These are phyloP conservation scores for Cinnamomum chago DNA, from an alignment of 164 flowering plant genomes.

Conservation along the genomic window DNA sequence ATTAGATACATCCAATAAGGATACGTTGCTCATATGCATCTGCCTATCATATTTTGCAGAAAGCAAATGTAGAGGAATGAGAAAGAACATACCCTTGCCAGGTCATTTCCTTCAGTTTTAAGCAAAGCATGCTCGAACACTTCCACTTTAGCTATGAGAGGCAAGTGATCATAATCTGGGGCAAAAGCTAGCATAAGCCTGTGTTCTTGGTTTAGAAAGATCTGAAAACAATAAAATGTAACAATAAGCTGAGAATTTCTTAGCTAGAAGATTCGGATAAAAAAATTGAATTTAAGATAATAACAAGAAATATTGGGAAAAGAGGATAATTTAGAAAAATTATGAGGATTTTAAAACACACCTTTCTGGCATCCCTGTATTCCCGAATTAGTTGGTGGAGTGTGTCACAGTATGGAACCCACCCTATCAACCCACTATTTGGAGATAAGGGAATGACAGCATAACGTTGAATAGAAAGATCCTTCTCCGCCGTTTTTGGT, in stretches of 20 bases:
- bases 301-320: not conserved
- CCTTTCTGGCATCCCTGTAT: slow-evolving; percentile 96
- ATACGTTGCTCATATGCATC: not conserved
- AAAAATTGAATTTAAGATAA: not conserved
- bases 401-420: slow-evolving; percentile 99
- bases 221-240: slow-evolving; percentile 40
- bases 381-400: slow-evolving; percentile 91
- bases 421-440: slow-evolving; percentile 93
- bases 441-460: slow-evolving; percentile 91
- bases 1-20: not conserved
- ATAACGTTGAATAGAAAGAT: slow-evolving; percentile 90
- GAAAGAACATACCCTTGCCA: slow-evolving; percentile 55
- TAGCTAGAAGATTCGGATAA: not conserved
- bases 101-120: slow-evolving; percentile 93
- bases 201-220: slow-evolving; percentile 88
- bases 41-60: not conserved
- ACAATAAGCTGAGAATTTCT: slow-evolving; percentile 1
- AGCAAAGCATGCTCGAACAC: slow-evolving; percentile 88
- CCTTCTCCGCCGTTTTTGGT: slow-evolving; percentile 83
- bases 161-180: slow-evolving; percentile 93
- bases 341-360: slow-evolving; percentile 18
- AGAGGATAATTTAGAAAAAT: no score
- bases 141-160: slow-evolving; percentile 95
- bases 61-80: not conserved
- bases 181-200: slow-evolving; percentile 89